Base-by-base conservation (phyloP, 2,329 filamentous ascomycete species). In the Neopestalotiopsis sp. region DNA sequence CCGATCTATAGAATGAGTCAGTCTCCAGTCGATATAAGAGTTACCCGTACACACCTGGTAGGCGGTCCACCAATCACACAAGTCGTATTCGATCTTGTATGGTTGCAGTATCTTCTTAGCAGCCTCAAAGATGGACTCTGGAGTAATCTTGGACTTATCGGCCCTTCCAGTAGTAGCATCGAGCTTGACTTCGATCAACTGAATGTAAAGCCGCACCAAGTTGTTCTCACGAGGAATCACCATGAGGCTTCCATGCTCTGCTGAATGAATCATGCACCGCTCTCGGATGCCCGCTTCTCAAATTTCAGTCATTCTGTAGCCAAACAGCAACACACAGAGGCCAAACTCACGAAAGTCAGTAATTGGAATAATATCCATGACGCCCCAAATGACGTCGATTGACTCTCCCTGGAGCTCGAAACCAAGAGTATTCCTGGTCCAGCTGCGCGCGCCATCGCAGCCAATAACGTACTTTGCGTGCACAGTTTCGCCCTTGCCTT, bases 21-120 rank as follows among this genome's bases (percentile, higher is more conserved):
- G 57, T 59, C 17, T 42, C 7, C 14, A 4, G 4, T 28, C 20
- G 20, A 12, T 28, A 32, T 30, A 42, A 32, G 5, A 24, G 14
- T 38, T 20, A 28, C 4, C 10, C 20, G n/a, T 17, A 62, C 2
- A 2, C 70, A 90, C 87, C 72, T 91, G 88, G 74, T 92, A 92
- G 0, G 88, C 89, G 0, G 80, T 89, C 87, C 89, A 91, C 89
- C 91, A 91, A 73, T 91, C 87, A 69, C 88, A 88, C 65, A 91
- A 83, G 24, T 82, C 79, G 71, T 91, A 92, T 0, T 85, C 84
- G 3, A 94, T 79, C 42, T 84, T 88, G 75, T 91, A 92, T 0
- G 90, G 90, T 0, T 80, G 79, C 56, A 92, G 80, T 62, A 90
- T 91, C 60, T 81, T 84, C 73, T 89, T 85, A 0, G 89, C 90